Evolutionary conservation across 441 rosid species (phyloP).

Genomic region (Populus hybrid): DNA sequence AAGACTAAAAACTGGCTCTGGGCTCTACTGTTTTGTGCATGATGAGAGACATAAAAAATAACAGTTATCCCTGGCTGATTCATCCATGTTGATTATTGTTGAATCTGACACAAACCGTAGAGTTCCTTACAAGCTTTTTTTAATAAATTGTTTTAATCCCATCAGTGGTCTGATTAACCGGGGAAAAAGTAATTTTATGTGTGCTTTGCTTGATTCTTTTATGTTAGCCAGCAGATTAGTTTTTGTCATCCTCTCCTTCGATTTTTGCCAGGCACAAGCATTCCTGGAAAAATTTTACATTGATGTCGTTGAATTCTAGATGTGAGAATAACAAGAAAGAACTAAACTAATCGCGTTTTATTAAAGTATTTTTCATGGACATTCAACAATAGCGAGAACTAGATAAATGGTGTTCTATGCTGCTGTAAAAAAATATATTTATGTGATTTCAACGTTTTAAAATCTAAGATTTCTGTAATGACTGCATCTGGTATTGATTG

Average conservation of each 20-base stretch:
- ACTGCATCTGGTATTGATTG: no score
- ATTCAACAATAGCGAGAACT: not conserved
- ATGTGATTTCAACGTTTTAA: no score
- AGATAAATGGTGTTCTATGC: no score
- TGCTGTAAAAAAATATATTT: no score
- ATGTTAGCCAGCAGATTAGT: not conserved
- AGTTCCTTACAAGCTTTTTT: no score
- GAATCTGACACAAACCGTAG: slow-evolving; percentile 34
- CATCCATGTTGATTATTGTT: slow-evolving; percentile 31
- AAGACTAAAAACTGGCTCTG: not conserved
- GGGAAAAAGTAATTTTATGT: no score
- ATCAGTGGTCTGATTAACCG: no score
- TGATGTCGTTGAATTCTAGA: not conserved
- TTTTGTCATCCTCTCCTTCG: not conserved
- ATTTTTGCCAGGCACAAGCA: not conserved
- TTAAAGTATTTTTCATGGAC: not conserved
- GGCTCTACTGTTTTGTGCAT: slow-evolving; percentile 23
- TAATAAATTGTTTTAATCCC: not conserved
- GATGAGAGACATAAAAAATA: slow-evolving; percentile 33
- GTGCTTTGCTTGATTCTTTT: not conserved
- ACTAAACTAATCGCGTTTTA: not conserved
- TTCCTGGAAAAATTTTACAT: not conserved
- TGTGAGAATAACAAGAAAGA: not conserved
- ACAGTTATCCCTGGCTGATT: slow-evolving; percentile 68
- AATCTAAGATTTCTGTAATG: no score